Evolutionary conservation across 768 basidiomycete species (phyloP), one percentile per base, ranked within the genome.

Genomic region (Heimioporus sp.): DNA sequence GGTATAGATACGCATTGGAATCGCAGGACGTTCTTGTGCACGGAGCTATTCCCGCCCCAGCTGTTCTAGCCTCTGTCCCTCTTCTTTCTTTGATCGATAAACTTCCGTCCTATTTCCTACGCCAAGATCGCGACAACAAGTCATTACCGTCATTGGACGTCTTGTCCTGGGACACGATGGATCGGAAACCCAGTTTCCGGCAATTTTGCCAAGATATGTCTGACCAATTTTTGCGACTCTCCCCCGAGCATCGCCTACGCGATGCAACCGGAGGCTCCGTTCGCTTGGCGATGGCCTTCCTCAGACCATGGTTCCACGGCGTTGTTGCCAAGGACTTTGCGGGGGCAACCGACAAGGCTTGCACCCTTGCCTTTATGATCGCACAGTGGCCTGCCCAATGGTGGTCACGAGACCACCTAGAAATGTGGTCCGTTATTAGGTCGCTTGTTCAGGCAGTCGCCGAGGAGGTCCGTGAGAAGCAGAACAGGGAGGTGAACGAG

Each of bases 1-100:
- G 87, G 88, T 80, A 84, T 53, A 80, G 81, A 52, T 86, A 82
- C 61, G 84, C 86, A 10, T 73, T 83, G 52, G 88, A 90, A 62
- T 83, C 89, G 10, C 89, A 90, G 63, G 80, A 82, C 52, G 87
- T 88, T 32, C 82, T 90, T 51, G 77, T 90, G 36, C 75, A 85
- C 61, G 85, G 84, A 30, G 80, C 77, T 59, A 80, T 91, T 53
- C 86, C 89, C 32, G 72, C 76, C 19, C 72, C 75, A 19, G 86
- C 87, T 10, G 80, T 91, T 50, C 73, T 87, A 17, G 73, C 85
- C 16, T 90, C 89, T 15, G 72, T 91, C 20, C 86, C 88, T 1
- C 78, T 91, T 45, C 72, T 81, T 37, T 75, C 77, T 17, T 67
- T 91, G 51, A 69, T 91, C 53, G 76, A 80, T 54, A 83, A 80